Evolutionary conservation across 148 eudicot genomes (phyloP), one percentile per base, ranked within the genome.

Genomic region (Cornus florida): DNA sequence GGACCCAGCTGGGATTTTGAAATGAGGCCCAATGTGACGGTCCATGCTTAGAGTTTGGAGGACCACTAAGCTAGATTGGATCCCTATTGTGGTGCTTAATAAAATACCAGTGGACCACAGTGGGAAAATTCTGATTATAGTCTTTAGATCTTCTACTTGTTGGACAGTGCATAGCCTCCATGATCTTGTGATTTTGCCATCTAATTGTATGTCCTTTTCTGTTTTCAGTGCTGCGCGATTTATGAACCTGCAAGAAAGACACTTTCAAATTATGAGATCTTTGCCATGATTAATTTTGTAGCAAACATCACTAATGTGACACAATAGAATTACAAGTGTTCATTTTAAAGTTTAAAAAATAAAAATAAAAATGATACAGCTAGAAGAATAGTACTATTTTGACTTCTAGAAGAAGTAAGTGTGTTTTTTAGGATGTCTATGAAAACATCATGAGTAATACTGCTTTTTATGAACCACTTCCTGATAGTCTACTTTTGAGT

Each of bases 101-200:
- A 89, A 65, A 19, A 92, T 79, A 48, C 90, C 86, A 46, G 88
- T 86, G 16, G 92, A 84, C 94, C 97, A 92, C 24, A 90, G 70
- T 50, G 97, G 97, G 22, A 88, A 19, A 35, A 92, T 71, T 84
- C 83, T 89, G 67, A 91, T 79, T 13, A 91, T 68, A 77, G 74
- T 66, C 79, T 85, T 83, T 33, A 86, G 78, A 59, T 77, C 77
- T 65, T 83, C 84, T 20, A 83, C 79, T 74, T 79, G 81, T 70
- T 80, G 67, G 7, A 86, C 72, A 31, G 87, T 76, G 71, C 84
- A 82, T 74, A 83, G 78, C 31, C 74, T 80, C 90, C 87, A 84
- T 67, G 77, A 85, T 59, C 83, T 79, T 72, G 77, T 59, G 41
- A 78, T 75, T 23, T 78, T 67, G 17, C 83, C 83, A 22, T 75